A percentile compares a stretch with the other conserved stretches of the same genome.
These are phyloP conservation scores for Collariella sp. DNA, from an alignment of 495 filamentous ascomycete genomes.

Conservation along the genomic window DNA sequence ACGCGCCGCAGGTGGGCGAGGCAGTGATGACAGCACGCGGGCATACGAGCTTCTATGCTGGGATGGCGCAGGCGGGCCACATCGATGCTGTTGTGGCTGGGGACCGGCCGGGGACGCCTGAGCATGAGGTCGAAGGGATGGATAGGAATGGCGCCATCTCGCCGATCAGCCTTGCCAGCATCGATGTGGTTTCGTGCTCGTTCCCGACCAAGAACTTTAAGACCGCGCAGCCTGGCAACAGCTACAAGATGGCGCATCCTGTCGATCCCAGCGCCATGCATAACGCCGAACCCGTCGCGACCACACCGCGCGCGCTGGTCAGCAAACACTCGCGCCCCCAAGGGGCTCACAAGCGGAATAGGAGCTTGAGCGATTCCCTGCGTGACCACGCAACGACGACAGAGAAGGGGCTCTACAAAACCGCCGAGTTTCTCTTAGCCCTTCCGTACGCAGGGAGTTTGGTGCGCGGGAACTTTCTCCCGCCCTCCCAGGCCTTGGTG, in stretches of 20 bases:
- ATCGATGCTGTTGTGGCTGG: constrained; percentile 36
- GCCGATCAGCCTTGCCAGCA: constrained; percentile 44
- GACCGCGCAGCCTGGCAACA: constrained; percentile 34
- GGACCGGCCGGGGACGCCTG: constrained; percentile 37
- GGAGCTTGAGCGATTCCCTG: constrained; percentile 71
- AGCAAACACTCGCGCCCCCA: constrained; percentile 45
- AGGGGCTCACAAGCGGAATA: constrained; percentile 43
- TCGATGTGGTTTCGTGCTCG: constrained; percentile 72
- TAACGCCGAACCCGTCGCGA: constrained; percentile 39
- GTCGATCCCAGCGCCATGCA: constrained; percentile 46
- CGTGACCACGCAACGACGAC: constrained; percentile 55
- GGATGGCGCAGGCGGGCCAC: constrained; percentile 42
- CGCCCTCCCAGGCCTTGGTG: constrained; percentile 68
- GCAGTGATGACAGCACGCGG: constrained; percentile 21
- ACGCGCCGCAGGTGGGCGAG: constrained; percentile 36
- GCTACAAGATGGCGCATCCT: constrained; percentile 52
- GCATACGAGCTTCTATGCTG: constrained; percentile 39
- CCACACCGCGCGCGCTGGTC: constrained; percentile 44
- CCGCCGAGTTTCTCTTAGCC: constrained; percentile 50
- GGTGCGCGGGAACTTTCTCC: constrained; percentile 71
- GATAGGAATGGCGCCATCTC: constrained; percentile 33
- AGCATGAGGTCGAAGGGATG: constrained; percentile 20
- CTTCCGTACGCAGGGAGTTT: constrained; percentile 70
- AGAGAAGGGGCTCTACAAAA: constrained; percentile 42
- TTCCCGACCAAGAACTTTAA: constrained; percentile 59